These are phyloP conservation scores for Coemansia sp. DNA, from an alignment of 371 early-diverging fungal species.

Conservation along the genomic window DNA sequence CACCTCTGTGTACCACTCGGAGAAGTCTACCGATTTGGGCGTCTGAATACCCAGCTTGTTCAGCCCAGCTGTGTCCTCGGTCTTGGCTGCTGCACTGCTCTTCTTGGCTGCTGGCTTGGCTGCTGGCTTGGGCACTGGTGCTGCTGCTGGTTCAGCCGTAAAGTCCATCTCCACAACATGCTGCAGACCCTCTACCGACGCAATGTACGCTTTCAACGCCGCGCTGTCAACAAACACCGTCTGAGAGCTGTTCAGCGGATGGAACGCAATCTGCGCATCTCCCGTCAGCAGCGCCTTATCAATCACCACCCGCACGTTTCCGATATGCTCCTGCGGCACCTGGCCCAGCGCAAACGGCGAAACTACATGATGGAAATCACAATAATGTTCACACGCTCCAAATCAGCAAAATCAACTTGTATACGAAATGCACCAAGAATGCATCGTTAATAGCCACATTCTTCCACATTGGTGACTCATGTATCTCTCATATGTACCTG, in stretches of 20 bases:
- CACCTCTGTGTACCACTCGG: slow-evolving; percentile 94
- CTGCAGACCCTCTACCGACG: slow-evolving; percentile 35
- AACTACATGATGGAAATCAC: not conserved
- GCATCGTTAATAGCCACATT: not conserved
- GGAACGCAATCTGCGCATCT: slow-evolving; percentile 57
- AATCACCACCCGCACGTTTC: slow-evolving; percentile 58
- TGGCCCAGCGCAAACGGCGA: slow-evolving; percentile 65
- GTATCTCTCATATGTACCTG: slow-evolving; percentile 25
- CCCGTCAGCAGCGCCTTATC: slow-evolving; percentile 56
- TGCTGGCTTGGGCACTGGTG: slow-evolving; percentile 4
- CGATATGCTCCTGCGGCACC: slow-evolving; percentile 54
- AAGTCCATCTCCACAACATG: slow-evolving; percentile 46
- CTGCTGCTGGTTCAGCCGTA: slow-evolving; percentile 19
- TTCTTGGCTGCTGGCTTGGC: slow-evolving; percentile 21
- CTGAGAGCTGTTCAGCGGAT: slow-evolving; percentile 57
- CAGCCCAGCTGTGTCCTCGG: slow-evolving; percentile 23
- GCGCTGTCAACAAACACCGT: slow-evolving; percentile 60
- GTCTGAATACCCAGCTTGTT: slow-evolving; percentile 87
- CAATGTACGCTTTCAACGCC: slow-evolving; percentile 55
- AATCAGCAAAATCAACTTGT: too few species aligned
- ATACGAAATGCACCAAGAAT: not conserved
- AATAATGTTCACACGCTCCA: slow-evolving; percentile 1
- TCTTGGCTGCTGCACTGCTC: slow-evolving; percentile 20
- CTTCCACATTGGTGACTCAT: slow-evolving; percentile 5
- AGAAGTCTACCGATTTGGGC: slow-evolving; percentile 91